These are phyloP conservation scores for Phialemoniopsis sp. DNA, from an alignment of 2,329 filamentous ascomycete genomes.

Conservation along the genomic window DNA sequence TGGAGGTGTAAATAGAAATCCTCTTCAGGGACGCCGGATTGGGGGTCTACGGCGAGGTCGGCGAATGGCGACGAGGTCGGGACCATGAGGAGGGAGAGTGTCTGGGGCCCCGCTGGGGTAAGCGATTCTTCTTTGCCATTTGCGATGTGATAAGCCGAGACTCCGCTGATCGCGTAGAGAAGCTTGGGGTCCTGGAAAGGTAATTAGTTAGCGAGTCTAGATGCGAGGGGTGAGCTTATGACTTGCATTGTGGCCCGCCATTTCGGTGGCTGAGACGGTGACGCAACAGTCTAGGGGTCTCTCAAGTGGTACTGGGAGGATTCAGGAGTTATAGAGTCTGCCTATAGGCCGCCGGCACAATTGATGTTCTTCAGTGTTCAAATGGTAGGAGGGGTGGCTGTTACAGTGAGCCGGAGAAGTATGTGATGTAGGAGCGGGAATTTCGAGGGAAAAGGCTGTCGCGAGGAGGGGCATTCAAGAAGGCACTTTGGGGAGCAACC, in stretches of 20 bases:
- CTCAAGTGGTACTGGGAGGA: too few species aligned
- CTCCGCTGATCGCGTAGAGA: slow-evolving; percentile 72
- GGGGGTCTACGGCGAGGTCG: slow-evolving; percentile 46
- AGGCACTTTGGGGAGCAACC: too few species aligned
- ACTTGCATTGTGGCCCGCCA: background rate
- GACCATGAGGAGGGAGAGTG: slow-evolving; percentile 91
- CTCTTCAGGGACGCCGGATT: slow-evolving; percentile 60
- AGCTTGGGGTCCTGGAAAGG: slow-evolving; percentile 55
- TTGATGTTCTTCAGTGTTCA: too few species aligned
- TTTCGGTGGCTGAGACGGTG: background rate
- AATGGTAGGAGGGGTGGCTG: too few species aligned
- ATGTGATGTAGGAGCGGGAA: too few species aligned
- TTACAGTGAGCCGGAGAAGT: too few species aligned
- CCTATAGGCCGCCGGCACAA: too few species aligned
- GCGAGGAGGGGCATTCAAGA: too few species aligned
- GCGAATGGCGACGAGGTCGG: slow-evolving; percentile 76
- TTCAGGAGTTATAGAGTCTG: too few species aligned
- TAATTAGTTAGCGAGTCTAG: background rate
- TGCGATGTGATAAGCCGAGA: slow-evolving; percentile 86
- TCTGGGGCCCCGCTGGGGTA: slow-evolving; percentile 83
- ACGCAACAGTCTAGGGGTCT: background rate
- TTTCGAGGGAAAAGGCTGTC: too few species aligned
- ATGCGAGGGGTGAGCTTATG: too few species aligned
- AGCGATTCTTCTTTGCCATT: slow-evolving; percentile 81
- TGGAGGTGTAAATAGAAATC: slow-evolving; percentile 98